Evolutionary conservation across 1,139 yeast genomes (phyloP).

Genomic region (Blastobotrys petasosporus): DNA sequence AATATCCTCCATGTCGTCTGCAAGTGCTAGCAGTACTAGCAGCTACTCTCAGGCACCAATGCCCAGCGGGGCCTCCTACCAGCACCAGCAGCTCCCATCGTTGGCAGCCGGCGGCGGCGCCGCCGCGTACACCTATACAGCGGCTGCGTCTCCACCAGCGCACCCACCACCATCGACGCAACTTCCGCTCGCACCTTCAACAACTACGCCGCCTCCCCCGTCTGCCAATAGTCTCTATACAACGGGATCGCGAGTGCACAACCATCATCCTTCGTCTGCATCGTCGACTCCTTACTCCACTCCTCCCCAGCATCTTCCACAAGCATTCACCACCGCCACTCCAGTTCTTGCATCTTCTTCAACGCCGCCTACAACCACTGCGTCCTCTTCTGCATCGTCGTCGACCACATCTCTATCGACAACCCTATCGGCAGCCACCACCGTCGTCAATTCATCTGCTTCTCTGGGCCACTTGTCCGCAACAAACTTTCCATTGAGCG

Average conservation of each 20-base stretch:
- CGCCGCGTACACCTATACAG: neutral
- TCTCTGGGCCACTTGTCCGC: no score
- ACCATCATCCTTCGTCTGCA: neutral
- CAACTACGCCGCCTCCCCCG: neutral
- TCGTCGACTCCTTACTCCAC: slow-evolving; percentile 6
- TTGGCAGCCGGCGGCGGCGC: neutral
- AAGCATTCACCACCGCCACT: neutral
- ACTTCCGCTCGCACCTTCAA: neutral
- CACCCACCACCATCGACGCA: neutral
- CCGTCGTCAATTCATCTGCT: neutral
- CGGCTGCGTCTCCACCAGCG: slow-evolving; percentile 1
- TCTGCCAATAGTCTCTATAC: neutral
- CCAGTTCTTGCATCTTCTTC: neutral
- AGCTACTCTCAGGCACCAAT: no score
- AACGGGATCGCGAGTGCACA: neutral
- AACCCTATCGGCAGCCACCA: slow-evolving; percentile 1
- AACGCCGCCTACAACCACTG: neutral
- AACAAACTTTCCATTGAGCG: neutral
- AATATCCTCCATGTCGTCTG: no score
- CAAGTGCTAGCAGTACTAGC: no score
- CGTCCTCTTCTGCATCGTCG: neutral
- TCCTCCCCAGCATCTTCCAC: slow-evolving; percentile 4
- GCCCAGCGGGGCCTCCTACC: no score
- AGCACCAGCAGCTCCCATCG: no score
- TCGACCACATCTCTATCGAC: neutral